Evolutionary conservation across 2,329 filamentous ascomycete species (phyloP).

Genomic region (Cladosporium sp.): DNA sequence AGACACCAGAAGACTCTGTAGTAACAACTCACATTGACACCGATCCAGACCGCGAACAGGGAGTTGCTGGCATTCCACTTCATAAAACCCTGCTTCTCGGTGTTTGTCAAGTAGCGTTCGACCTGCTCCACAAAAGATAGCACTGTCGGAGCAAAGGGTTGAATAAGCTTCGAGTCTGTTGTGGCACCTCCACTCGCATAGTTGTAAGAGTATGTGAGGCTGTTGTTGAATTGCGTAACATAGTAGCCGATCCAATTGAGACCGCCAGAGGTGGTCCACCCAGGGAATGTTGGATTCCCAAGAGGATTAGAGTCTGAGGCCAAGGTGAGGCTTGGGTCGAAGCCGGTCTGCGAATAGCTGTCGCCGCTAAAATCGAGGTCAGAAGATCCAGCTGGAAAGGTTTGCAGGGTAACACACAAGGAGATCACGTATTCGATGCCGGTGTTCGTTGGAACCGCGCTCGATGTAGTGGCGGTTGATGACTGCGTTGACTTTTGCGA

Average conservation of each 20-base stretch:
- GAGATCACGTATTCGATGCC: constrained; percentile 5
- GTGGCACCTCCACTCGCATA: constrained; percentile 47
- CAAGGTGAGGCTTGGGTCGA: constrained; percentile 49
- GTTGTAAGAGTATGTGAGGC: constrained; percentile 48
- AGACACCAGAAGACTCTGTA: not conserved
- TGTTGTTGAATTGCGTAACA: constrained; percentile 42
- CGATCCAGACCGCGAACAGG: constrained; percentile 37
- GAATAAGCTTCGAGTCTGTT: constrained; percentile 45
- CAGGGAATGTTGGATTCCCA: constrained; percentile 56
- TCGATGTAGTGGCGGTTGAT: not conserved
- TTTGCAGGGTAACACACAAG: not conserved
- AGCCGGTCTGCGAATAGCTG: constrained; percentile 58
- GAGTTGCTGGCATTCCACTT: constrained; percentile 44
- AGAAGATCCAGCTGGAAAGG: not conserved
- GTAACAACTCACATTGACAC: constrained; percentile 45
- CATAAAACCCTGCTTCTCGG: constrained; percentile 11
- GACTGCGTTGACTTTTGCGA: not conserved
- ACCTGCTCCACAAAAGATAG: constrained; percentile 52
- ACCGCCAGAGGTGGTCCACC: constrained; percentile 34
- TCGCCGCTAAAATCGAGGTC: constrained; percentile 42
- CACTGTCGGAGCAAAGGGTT: constrained; percentile 47
- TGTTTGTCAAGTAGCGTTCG: constrained; percentile 36
- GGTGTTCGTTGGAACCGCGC: not conserved
- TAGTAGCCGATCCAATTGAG: constrained; percentile 55
- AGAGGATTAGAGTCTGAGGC: constrained; percentile 54